These are phyloP conservation scores for Hypoxylon sp. DNA, from an alignment of 2,329 filamentous ascomycete species.

Conservation along the genomic window DNA sequence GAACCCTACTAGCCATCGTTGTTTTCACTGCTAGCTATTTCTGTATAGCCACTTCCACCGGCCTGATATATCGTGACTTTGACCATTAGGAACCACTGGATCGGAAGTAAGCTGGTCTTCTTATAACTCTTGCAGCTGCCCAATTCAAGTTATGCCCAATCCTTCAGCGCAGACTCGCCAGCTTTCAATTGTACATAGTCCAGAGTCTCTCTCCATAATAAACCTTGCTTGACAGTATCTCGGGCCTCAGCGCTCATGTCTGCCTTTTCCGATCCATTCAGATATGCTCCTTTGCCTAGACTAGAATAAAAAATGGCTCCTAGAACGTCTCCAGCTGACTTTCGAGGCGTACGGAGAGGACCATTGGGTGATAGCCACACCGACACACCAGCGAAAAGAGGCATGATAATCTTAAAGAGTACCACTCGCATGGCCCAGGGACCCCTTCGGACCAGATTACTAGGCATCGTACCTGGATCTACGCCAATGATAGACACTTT, in stretches of 20 bases:
- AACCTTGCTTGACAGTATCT: conserved; percentile 5
- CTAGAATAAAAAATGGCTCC: conserved; percentile 7
- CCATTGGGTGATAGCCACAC: conserved; percentile 21
- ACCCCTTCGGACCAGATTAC: conserved; percentile 28
- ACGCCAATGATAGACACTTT: conserved; percentile 42
- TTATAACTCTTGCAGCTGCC: too few relatives aligned
- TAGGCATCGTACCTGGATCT: conserved; percentile 42
- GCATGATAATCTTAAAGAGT: conserved; percentile 11
- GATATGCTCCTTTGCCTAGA: conserved; percentile 1
- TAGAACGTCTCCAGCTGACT: conserved; percentile 14
- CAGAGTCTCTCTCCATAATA: conserved; percentile 13
- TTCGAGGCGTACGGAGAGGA: conserved; percentile 2
- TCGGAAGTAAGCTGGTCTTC: too few relatives aligned
- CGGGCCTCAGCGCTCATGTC: conserved; percentile 8
- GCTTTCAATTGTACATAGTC: conserved; percentile 13
- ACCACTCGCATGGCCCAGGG: conserved; percentile 36
- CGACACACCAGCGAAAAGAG: conserved; percentile 3
- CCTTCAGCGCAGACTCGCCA: conserved; percentile 9
- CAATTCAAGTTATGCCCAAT: too few relatives aligned
- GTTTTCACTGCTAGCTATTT: too few relatives aligned
- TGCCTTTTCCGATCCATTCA: conserved; percentile 4
- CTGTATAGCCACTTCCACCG: too few relatives aligned
- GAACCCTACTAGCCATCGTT: too few relatives aligned
- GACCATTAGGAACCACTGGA: too few relatives aligned
- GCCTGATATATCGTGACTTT: too few relatives aligned